These are phyloP conservation scores for Quercus lobata DNA, from an alignment of 331 rosid species.

Conservation along the genomic window DNA sequence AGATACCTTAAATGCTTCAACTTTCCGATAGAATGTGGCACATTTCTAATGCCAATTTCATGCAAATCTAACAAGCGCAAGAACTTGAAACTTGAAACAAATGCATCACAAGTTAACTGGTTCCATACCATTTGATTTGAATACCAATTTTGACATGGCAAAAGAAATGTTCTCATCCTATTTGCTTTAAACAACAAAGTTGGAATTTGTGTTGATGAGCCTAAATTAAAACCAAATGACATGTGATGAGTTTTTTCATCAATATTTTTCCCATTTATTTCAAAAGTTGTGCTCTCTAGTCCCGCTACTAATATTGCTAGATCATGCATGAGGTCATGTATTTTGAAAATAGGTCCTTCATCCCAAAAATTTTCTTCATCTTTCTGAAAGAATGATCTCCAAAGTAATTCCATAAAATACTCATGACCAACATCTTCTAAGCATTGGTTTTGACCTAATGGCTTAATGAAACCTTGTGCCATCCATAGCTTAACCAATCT, in stretches of 20 bases:
- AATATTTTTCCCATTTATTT: neutral
- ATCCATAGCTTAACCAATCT: neutral
- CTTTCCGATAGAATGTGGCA: too few species aligned
- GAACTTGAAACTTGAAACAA: neutral
- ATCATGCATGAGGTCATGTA: slow-evolving; percentile 1
- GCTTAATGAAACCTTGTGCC: slow-evolving; percentile 16
- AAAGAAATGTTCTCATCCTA: neutral
- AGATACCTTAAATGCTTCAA: too few species aligned
- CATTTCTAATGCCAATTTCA: too few species aligned
- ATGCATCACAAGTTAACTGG: neutral
- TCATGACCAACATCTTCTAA: too few species aligned
- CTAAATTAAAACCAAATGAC: neutral
- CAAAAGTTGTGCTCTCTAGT: neutral
- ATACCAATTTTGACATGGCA: rapidly evolving
- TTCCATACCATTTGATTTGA: neutral
- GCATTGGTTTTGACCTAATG: too few species aligned
- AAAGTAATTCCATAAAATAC: too few species aligned
- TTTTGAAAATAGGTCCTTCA: too few species aligned
- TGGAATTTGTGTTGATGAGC: neutral
- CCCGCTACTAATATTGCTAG: neutral
- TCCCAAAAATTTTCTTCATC: too few species aligned
- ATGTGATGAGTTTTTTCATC: neutral
- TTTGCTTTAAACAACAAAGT: neutral
- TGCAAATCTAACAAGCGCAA: neutral
- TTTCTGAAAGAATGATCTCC: slow-evolving; percentile 15